Percentiles rank a stretch among this genome's conserved stretches.
Conservation (phyloP, 129 eudicot genomes). For the Calendula officinalis region DNA sequence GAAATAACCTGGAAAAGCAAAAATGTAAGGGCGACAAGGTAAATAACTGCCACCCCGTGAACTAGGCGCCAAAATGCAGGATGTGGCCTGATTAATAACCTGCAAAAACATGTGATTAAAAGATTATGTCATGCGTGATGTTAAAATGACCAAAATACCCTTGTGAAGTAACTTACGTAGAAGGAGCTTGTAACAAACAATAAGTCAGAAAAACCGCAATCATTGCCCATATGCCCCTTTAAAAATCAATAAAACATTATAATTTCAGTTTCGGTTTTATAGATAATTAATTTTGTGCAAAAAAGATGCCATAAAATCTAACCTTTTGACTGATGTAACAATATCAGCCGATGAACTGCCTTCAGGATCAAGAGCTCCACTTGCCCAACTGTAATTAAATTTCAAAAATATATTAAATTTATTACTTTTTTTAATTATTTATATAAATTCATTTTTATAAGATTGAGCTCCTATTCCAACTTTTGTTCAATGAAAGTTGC, state of each 20-base stretch:
- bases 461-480: neutral
- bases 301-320: neutral
- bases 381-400: slow-evolving; percentile 74
- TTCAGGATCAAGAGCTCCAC: slow-evolving; percentile 91
- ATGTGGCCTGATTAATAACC: slow-evolving; percentile 94
- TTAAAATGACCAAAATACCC: slow-evolving; percentile 9
- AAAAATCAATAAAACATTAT: slow-evolving; percentile 21
- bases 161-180: slow-evolving; percentile 58
- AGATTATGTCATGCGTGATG: slow-evolving; percentile 6
- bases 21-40: slow-evolving; percentile 93
- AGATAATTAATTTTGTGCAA: slow-evolving; percentile 5
- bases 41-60: slow-evolving; percentile 96
- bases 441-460: no score
- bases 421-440: neutral
- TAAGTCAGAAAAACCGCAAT: slow-evolving; percentile 85
- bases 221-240: slow-evolving; percentile 99
- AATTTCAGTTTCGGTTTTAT: neutral
- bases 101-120: slow-evolving; percentile 34
- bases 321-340: slow-evolving; percentile 83
- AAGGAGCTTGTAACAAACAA: slow-evolving; percentile 97
- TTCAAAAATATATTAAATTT: slow-evolving; percentile 2
- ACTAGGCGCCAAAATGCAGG: slow-evolving; percentile 99
- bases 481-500: neutral
- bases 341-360: slow-evolving; percentile 49
- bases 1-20: slow-evolving; percentile 85